These are phyloP conservation scores for Ophiostoma sp. DNA, from an alignment of 2,329 filamentous ascomycete species.

Conservation along the genomic window DNA sequence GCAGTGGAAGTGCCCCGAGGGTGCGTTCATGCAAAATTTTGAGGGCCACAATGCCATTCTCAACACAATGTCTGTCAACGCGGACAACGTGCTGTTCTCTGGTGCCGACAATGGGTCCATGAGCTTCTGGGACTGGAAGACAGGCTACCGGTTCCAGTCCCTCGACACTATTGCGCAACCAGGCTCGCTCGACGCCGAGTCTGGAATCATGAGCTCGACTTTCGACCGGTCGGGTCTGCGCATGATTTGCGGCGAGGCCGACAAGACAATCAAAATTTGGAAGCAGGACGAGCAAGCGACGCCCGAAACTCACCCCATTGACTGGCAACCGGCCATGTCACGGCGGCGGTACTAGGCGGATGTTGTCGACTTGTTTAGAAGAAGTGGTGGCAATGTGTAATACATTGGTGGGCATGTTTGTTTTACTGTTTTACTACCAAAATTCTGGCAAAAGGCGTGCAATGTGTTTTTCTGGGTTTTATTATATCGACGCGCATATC, in stretches of 20 bases:
- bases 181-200: constrained; percentile 88
- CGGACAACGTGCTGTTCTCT: constrained; percentile 92
- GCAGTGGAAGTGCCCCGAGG: constrained; percentile 98
- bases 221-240: constrained; percentile 88
- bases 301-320: constrained; percentile 83
- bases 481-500: neutral
- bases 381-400: neutral
- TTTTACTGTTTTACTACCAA: neutral
- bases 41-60: constrained; percentile 96
- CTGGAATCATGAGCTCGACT: constrained; percentile 89
- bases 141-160: constrained; percentile 85
- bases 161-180: constrained; percentile 92
- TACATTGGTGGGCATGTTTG: neutral
- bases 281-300: constrained; percentile 90
- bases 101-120: constrained; percentile 95
- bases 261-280: constrained; percentile 99
- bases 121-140: constrained; percentile 99
- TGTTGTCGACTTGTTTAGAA: neutral
- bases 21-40: constrained; percentile 99
- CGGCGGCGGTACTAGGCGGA: constrained; percentile 67
- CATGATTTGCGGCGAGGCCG: constrained; percentile 90
- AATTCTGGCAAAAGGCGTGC: neutral
- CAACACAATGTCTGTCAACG: constrained; percentile 89
- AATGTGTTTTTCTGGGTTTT: neutral
- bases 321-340: constrained; percentile 83